phyloP scores from a whole-genome alignment of 345 rosid genomes.

The Erucastrum elatum region DNA sequence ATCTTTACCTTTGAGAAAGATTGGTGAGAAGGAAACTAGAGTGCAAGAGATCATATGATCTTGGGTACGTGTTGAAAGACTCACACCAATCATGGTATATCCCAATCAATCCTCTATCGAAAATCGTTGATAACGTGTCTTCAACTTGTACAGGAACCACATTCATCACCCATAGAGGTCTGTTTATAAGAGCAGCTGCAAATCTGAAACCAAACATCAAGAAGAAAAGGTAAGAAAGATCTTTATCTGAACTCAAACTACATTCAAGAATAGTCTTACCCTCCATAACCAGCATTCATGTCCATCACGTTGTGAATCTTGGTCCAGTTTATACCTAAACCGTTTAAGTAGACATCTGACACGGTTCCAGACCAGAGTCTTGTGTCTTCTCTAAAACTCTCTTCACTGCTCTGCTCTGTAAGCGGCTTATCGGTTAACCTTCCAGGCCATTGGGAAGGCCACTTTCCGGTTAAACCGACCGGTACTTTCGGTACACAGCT shows the following conservation, averaged over 20 bases:
- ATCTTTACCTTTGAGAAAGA: constrained; percentile 53
- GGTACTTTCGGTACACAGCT: constrained; percentile 66
- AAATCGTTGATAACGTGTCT: constrained; percentile 71
- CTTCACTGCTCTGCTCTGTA: constrained; percentile 36
- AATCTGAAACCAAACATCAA: constrained; percentile 50
- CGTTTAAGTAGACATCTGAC: constrained; percentile 60
- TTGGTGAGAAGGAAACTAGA: constrained; percentile 67
- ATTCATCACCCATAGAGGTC: constrained; percentile 90
- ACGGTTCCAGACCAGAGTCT: constrained; percentile 68
- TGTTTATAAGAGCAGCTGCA: constrained; percentile 72
- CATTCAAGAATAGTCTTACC: constrained; percentile 48
- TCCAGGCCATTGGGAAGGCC: constrained; percentile 80
- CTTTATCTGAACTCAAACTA: constrained; percentile 42
- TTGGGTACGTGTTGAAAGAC: constrained; percentile 74
- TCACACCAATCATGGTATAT: constrained; percentile 93
- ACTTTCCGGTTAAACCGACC: constrained; percentile 36
- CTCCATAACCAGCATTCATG: constrained; percentile 96
- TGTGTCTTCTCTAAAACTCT: constrained; percentile 49
- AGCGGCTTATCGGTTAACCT: constrained; percentile 64
- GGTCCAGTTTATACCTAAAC: constrained; percentile 69
- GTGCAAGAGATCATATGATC: constrained; percentile 81
- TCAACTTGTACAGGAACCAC: constrained; percentile 59
- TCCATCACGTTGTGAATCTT: constrained; percentile 77
- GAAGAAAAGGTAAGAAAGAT: constrained; percentile 30
- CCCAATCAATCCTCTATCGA: constrained; percentile 82